Evolutionary conservation across 768 basidiomycete species (phyloP), one percentile per base, ranked within the genome.

Genomic region (Pisolithus microcarpus): DNA sequence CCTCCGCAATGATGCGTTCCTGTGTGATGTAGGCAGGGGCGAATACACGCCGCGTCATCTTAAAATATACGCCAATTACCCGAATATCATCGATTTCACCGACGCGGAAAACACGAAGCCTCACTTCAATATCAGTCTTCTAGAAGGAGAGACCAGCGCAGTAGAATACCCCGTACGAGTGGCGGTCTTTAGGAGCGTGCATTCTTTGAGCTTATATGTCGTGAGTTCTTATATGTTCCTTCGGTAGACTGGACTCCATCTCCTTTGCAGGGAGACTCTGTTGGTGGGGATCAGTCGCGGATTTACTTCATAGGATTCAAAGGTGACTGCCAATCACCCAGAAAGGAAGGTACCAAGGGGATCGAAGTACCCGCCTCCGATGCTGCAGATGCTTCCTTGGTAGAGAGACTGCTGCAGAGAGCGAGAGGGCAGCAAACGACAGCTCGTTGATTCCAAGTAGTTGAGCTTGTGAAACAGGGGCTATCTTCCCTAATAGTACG

Each of bases 271-370:
- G 80, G 79, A 49, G 80, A 89, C 38, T 72, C 87, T 2, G 74
- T 73, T 4, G 87, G 85, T 5, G 84, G 76, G 24, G 84, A 87
- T 7, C 55, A 68, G 16, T 79, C 85, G 3, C 71, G 85, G 23
- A 66, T 92, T 36, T 93, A 85, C 61, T 93, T 83, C 60, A 60
- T 92, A 39, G 90, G 90, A 18, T 93, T 93, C 74, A 86, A 82
- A 63, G 91, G 90, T 38, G 85, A 89, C 56, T 71, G 74, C 43
- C 71, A 74, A 48, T 72, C 74, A 16, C 64, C 67, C 16, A 74
- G 75, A 56, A 81, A 77, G 55, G 84, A 86, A 48, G 76, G 70
- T n/a, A 75, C 75, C 34, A 77, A 75, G 43, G 81, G 78, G 62
- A 73, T 85, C 45, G 85, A 82, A 60, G 78, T 94, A 15, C 86